phyloP scores from a whole-genome alignment of 768 basidiomycete genomes.

The Panaeolus cyanescens region DNA sequence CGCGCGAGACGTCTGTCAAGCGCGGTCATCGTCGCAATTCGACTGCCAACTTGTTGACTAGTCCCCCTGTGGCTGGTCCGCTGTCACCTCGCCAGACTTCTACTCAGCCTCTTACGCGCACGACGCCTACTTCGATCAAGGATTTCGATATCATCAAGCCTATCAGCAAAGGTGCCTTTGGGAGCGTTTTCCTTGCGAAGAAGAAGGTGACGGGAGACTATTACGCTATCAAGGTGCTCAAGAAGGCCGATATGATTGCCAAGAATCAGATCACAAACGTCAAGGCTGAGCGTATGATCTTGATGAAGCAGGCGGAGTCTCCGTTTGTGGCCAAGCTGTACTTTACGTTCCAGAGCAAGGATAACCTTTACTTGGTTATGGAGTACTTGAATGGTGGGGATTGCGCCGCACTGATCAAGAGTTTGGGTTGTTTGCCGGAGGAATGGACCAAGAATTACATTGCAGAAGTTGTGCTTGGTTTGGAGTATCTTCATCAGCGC shows the following conservation, averaged over 20 bases:
- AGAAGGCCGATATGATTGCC: constrained; percentile 99
- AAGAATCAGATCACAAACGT: constrained; percentile 99
- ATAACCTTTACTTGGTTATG: constrained; percentile 98
- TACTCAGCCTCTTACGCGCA: constrained; percentile 72
- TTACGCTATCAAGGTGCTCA: constrained; percentile 99
- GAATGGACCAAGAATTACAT: constrained; percentile 98
- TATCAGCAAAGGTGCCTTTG: constrained; percentile 98
- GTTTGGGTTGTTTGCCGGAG: constrained; percentile 89
- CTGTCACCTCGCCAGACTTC: constrained; percentile 89
- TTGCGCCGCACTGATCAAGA: constrained; percentile 96
- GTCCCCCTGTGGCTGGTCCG: constrained; percentile 64
- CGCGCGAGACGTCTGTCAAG: constrained; percentile 50
- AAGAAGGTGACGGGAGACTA: constrained; percentile 99
- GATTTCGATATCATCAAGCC: constrained; percentile 99
- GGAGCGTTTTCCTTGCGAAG: constrained; percentile 96
- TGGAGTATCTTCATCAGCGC: constrained; percentile 95
- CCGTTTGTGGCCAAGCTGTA: constrained; percentile 97
- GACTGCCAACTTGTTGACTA: constrained; percentile 61
- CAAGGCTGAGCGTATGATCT: constrained; percentile 98
- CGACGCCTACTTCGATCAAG: constrained; percentile 90
- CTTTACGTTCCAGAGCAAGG: constrained; percentile 99
- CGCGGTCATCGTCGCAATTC: constrained; percentile 74
- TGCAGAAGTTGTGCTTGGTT: constrained; percentile 91
- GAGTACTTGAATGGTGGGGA: constrained; percentile 99
- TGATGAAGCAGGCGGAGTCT: constrained; percentile 99